These are phyloP conservation scores for Achlya hypogyna DNA, from an alignment of 352 stramenopile species.

Conservation along the genomic window DNA sequence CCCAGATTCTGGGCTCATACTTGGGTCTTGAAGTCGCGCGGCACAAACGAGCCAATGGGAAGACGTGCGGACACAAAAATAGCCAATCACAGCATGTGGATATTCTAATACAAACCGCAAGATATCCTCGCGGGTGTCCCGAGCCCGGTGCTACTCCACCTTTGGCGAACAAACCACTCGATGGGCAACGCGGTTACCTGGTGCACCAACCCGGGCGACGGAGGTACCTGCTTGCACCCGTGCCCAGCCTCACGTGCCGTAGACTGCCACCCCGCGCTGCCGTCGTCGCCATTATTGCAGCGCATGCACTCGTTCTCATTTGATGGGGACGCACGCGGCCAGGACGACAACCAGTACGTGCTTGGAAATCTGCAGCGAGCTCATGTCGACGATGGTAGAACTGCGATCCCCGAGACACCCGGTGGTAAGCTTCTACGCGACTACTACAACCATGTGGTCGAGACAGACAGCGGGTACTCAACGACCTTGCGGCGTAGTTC, in stretches of 20 bases:
- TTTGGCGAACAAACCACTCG: background rate
- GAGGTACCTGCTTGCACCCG: too few relatives aligned
- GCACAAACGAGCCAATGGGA: background rate
- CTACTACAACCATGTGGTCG: slow-evolving; percentile 72
- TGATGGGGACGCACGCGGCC: slow-evolving; percentile 12
- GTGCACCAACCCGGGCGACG: background rate
- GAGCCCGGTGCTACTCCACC: background rate
- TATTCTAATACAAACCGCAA: background rate
- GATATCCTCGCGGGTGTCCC: background rate
- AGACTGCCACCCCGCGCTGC: background rate
- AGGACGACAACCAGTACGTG: slow-evolving; percentile 15
- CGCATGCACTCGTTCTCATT: slow-evolving; percentile 17
- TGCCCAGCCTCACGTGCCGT: background rate
- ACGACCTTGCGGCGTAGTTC: slow-evolving; percentile 11
- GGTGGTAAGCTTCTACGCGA: slow-evolving; percentile 67
- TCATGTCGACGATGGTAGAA: slow-evolving; percentile 31
- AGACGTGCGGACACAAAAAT: too few relatives aligned
- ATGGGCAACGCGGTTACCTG: slow-evolving; percentile 10
- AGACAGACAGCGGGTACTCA: slow-evolving; percentile 57
- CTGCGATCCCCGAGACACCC: slow-evolving; percentile 32
- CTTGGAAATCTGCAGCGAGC: background rate
- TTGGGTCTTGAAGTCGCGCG: background rate
- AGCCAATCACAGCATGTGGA: background rate
- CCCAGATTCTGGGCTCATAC: background rate
- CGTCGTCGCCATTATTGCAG: background rate